A percentile compares a stretch with the other conserved stretches of the same genome.
phyloP scores from a whole-genome alignment of 1,139 yeast species.

The Wickerhamomyces sp. region DNA sequence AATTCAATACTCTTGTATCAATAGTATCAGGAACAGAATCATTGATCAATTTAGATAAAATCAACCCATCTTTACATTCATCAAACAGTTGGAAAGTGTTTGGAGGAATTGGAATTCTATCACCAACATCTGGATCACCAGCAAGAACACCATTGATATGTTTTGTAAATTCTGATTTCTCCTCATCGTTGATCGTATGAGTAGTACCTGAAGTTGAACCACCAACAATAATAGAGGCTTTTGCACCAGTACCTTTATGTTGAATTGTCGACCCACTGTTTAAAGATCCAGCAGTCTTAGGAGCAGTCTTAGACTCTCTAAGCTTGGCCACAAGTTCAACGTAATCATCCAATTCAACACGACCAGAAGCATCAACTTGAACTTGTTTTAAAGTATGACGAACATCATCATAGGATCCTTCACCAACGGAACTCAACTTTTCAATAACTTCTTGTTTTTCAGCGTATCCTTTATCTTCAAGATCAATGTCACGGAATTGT shows the following conservation, averaged over 20 bases:
- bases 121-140: constrained; percentile 86
- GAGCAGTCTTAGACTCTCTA: constrained; percentile 40
- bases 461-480: constrained; percentile 93
- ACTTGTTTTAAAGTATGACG: constrained; percentile 89
- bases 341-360: constrained; percentile 92
- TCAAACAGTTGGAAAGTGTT: constrained; percentile 95
- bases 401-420: constrained; percentile 83
- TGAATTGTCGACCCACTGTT: constrained; percentile 31
- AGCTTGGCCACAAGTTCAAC: constrained; percentile 78
- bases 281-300: constrained; percentile 24
- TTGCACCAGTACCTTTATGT: constrained; percentile 46
- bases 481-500: constrained; percentile 73
- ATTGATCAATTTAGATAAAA: constrained; percentile 86
- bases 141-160: constrained; percentile 89
- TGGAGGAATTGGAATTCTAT: constrained; percentile 84
- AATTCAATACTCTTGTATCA: constrained; percentile 93
- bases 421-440: constrained; percentile 73
- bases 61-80: constrained; percentile 94
- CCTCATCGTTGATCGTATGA: constrained; percentile 96
- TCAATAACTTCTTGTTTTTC: constrained; percentile 89
- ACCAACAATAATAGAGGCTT: constrained; percentile 70
- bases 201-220: constrained; percentile 90
- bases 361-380: constrained; percentile 94
- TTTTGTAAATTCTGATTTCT: constrained; percentile 89
- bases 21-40: constrained; percentile 98